Base-by-base conservation (phyloP, 129 eudicot species). In the Escallonia rubra region DNA sequence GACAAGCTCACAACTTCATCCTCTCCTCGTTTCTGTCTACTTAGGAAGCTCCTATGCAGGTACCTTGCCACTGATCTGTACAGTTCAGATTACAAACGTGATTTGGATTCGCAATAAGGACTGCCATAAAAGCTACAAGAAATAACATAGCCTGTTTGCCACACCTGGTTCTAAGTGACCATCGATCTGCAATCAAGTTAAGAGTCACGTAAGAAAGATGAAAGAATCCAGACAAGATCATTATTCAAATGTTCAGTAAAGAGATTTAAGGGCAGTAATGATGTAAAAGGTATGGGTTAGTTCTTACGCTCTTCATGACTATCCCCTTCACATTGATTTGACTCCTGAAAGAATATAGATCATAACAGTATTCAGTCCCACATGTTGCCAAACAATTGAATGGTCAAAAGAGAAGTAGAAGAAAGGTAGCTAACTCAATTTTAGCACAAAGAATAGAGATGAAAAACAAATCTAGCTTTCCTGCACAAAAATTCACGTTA, bases 91-190 rank as follows among this genome's bases (percentile, higher is more conserved):
- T 43, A 66, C 10, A 43, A 58, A 60, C 57, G 50, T 10, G 40
- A 34, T 44, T 4, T 23, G 34, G 34, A 23, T 23, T 52, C 13
- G 6, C 11, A 40, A 56, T 51, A 66, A 38, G 16, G 40, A 43
- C 16, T 53, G 10, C 60, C 34, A 23, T 23, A 23, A 23, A 23
- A 23, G 34, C 34, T 23, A 23, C 34, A 44, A 14, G 7, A 39
- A 12, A 54, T 16, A 57, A 42, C 15, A 3, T 14, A 16, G 4
- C 13, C 16, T 41, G 8, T 43, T 41, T n/a, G 56, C 64, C 72
- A 72, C 78, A 91, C 97, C 89, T 83, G 62, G 94, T 85, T 63
- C 81, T 72, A 45, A 72, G 69, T 2, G 96, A 88, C 75, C 65
- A 75, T 48, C 74, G 66, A 65, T 72, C 97, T 83, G 93, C 85